phyloP scores from a whole-genome alignment of 1,139 yeast genomes.

The Hyphopichia wangnamkhiaoensis region DNA sequence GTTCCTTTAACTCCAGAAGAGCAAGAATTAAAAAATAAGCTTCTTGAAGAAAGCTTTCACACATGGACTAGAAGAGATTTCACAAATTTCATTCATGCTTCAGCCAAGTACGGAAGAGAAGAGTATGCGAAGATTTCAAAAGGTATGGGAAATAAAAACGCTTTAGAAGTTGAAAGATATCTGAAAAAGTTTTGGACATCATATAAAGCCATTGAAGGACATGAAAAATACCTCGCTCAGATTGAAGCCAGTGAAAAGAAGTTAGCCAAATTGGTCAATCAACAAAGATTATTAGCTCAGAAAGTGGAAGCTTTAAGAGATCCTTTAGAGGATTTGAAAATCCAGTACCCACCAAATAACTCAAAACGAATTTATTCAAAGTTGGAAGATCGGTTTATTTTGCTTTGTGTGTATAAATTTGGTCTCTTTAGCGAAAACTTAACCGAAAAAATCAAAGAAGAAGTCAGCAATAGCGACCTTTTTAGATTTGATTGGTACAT shows the following conservation, averaged over 20 bases:
- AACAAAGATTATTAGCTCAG: conserved; percentile 61
- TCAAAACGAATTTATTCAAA: conserved; percentile 84
- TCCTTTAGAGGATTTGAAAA: conserved; percentile 74
- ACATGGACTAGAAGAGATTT: conserved; percentile 90
- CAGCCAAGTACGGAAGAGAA: conserved; percentile 78
- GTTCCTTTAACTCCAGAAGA: conserved; percentile 80
- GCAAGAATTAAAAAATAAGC: conserved; percentile 56
- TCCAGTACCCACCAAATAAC: conserved; percentile 90
- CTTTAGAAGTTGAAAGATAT: conserved; percentile 70
- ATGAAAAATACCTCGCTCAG: conserved; percentile 81
- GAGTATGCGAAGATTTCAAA: conserved; percentile 60
- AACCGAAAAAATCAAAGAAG: conserved; percentile 75
- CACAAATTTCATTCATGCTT: conserved; percentile 76
- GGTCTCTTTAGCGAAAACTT: conserved; percentile 75
- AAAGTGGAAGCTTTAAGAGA: conserved; percentile 66
- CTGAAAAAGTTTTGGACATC: conserved; percentile 74
- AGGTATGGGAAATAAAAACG: conserved; percentile 67
- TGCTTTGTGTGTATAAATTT: conserved; percentile 69
- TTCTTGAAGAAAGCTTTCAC: conserved; percentile 67
- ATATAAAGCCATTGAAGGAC: conserved; percentile 74
- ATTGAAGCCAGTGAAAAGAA: conserved; percentile 89
- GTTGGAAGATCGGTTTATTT: conserved; percentile 80
- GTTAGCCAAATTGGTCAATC: conserved; percentile 60
- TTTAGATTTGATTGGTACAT: conserved; percentile 92
- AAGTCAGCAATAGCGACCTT: conserved; percentile 67